Evolutionary conservation across 495 filamentous ascomycete species (phyloP).

Genomic region (Aspergillus nanangensis): DNA sequence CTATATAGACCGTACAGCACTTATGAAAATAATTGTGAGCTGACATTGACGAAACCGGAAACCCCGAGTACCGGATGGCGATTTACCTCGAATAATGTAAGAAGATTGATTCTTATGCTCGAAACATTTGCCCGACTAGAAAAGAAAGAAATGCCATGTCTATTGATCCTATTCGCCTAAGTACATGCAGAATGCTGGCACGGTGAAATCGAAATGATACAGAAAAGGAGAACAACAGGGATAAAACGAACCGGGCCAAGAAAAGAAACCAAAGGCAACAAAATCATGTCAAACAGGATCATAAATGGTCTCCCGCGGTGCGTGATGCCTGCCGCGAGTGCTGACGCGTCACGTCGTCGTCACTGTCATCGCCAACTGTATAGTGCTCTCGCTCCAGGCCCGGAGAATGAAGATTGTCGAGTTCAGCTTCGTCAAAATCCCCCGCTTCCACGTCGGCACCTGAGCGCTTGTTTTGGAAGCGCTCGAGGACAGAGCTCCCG

Average conservation of each 20-base stretch:
- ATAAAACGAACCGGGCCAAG: not conserved
- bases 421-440: constrained; percentile 85
- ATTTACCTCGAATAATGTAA: too few species aligned
- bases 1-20: too few species aligned
- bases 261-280: constrained; percentile 1
- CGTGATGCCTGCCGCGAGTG: constrained; percentile 5
- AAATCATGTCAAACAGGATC: constrained; percentile 4
- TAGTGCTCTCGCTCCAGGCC: constrained; percentile 36
- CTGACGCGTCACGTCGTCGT: constrained; percentile 29
- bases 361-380: constrained; percentile 39
- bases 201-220: not conserved
- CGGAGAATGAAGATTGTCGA: constrained; percentile 66
- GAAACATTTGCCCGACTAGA: too few species aligned
- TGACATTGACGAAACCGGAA: too few species aligned
- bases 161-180: constrained; percentile 5
- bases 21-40: too few species aligned
- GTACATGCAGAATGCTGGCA: not conserved
- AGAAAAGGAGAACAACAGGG: not conserved
- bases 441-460: constrained; percentile 68
- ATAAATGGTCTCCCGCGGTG: constrained; percentile 7
- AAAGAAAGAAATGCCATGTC: too few species aligned
- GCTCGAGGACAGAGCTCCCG: constrained; percentile 27
- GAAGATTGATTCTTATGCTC: too few species aligned
- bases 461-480: constrained; percentile 46
- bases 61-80: too few species aligned